Base-by-base conservation (phyloP, 179 eudicot genomes). In the Pouteria campechiana region DNA sequence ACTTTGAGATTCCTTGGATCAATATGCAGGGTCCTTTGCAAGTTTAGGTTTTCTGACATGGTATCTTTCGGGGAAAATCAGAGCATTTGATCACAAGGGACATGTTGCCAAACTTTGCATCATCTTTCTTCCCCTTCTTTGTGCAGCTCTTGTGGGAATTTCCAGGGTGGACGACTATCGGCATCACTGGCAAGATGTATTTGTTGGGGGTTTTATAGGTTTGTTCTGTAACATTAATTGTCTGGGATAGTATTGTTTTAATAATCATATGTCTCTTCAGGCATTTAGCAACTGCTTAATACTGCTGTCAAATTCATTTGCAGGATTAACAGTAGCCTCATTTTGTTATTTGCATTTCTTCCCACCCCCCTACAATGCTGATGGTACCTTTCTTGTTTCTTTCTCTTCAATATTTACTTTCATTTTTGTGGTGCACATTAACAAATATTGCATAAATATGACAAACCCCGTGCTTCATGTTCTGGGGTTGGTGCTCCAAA, bases 131-230 rank as follows among this genome's bases (percentile, higher is more conserved):
- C 95, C 97, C 12, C 44, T 89, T 25, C 76, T 90, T 25, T 37
- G 66, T 32, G 90, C 95, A 52, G 67, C 76, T 42, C 70, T 90
- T 32, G 83, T 90, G 15, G 98, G 55, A 32, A 71, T 90, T 68
- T 85, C 95, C 8, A 75, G 95, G 34, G 87, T 90, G 32, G 98
- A 90, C 70, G 95, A 90, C 75, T 90, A 81, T 44, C 73, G 95
- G 98, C 98, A 90, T 52, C 95, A 90, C 25, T 90, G 94, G 97
- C 81, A 85, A 61, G 97, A 89, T 74, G 95, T 89, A 33, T 85
- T 89, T 58, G 76, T 93, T 16, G 90, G 93, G 42, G 87, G 83
- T 44, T 61, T 90, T 36, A 16, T 90, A 69, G 95, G 97, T 89
- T 23, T 17, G 71, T 39, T 41, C 17, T 11, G 38, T 28, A 37